Evolutionary conservation across 106 monocot species (phyloP).

Genomic region (Alisma plantagoaquatica): DNA sequence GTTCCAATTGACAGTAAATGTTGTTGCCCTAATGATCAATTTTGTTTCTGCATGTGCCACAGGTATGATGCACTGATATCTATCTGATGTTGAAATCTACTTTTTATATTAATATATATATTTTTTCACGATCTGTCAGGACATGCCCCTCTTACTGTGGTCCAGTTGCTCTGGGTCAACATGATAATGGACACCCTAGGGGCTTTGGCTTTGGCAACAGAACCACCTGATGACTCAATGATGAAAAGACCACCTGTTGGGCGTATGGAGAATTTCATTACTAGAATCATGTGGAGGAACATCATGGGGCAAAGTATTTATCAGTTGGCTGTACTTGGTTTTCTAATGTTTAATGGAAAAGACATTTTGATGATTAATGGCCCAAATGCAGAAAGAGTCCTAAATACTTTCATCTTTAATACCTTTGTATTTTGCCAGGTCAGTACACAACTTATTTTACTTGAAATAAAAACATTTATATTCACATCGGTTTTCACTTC

Average conservation of each 20-base stretch:
- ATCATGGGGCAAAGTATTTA: constrained; percentile 88
- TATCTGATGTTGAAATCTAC: too few species aligned
- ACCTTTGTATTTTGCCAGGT: constrained; percentile 99
- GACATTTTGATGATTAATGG: constrained; percentile 46
- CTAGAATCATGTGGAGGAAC: constrained; percentile 86
- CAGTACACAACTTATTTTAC: too few species aligned
- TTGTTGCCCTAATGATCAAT: constrained; percentile 87
- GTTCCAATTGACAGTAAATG: constrained; percentile 94
- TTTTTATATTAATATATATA: background rate
- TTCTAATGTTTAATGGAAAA: constrained; percentile 77
- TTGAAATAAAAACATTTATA: too few species aligned
- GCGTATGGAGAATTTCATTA: constrained; percentile 63
- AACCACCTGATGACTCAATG: constrained; percentile 82
- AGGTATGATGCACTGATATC: too few species aligned
- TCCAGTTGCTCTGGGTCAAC: constrained; percentile 99
- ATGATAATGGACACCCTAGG: constrained; percentile 99
- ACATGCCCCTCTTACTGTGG: constrained; percentile 84
- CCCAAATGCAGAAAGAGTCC: constrained; percentile 31
- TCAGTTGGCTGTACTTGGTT: constrained; percentile 71
- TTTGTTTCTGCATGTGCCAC: constrained; percentile 84
- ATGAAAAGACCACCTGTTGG: constrained; percentile 84
- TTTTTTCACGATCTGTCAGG: constrained; percentile 22
- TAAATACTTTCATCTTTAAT: constrained; percentile 96
- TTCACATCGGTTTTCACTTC: too few species aligned
- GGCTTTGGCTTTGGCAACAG: constrained; percentile 93